A percentile compares a stretch with the other conserved stretches of the same genome.
These are phyloP conservation scores for Neurospora tetraspora DNA, from an alignment of 495 filamentous ascomycete genomes.

Conservation along the genomic window DNA sequence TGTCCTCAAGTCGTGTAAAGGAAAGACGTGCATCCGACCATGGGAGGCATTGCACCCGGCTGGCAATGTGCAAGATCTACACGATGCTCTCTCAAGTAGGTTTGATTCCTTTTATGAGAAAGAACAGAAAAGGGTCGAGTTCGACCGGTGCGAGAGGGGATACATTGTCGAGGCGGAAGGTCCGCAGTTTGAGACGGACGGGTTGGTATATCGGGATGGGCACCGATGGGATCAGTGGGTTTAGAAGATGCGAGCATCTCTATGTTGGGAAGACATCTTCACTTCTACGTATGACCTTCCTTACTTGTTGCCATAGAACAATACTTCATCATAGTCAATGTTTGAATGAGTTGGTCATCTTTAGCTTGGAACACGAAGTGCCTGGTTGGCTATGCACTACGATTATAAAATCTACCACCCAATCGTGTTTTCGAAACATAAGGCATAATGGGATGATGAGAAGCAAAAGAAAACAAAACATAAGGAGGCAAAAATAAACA, in stretches of 20 bases:
- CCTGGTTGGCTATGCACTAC: too few species aligned
- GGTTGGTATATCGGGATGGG: slow-evolving; percentile 18
- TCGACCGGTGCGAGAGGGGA: slow-evolving; percentile 48
- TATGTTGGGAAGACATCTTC: background rate
- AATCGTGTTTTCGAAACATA: too few species aligned
- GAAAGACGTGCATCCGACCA: slow-evolving; percentile 43
- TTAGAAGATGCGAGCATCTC: background rate
- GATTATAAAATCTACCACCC: too few species aligned
- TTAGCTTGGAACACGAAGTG: too few species aligned
- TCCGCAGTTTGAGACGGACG: slow-evolving; percentile 36
- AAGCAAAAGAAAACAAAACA: too few species aligned
- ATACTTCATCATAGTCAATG: too few species aligned
- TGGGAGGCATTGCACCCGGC: slow-evolving; percentile 50
- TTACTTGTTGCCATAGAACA: too few species aligned
- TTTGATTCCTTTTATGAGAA: slow-evolving; percentile 49
- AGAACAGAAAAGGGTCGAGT: slow-evolving; percentile 39
- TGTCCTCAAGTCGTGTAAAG: slow-evolving; percentile 56
- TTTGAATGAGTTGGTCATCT: too few species aligned
- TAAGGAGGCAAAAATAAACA: too few species aligned
- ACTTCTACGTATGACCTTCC: too few species aligned
- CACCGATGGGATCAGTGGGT: slow-evolving; percentile 23
- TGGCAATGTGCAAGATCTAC: slow-evolving; percentile 31
- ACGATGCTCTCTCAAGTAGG: slow-evolving; percentile 34
- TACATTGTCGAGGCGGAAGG: slow-evolving; percentile 54
- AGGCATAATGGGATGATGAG: too few species aligned